Conservation (phyloP, 495 filamentous ascomycete genomes). For the Penicillium coprophilum region DNA sequence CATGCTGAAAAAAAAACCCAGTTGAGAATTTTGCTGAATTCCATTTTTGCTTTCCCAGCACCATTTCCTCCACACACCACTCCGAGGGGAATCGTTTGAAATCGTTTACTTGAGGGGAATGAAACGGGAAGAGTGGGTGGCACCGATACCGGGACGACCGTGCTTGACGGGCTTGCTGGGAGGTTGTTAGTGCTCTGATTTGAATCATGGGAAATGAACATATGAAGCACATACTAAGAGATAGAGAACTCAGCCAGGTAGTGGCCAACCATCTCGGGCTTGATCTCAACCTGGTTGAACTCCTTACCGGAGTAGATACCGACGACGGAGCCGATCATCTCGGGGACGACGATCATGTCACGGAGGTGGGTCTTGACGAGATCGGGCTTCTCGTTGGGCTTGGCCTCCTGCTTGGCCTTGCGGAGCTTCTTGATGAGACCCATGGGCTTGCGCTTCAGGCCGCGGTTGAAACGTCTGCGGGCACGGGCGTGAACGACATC, state of each 20-base stretch:
- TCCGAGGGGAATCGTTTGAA: conserved; percentile 44
- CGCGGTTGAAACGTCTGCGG: conserved; percentile 98
- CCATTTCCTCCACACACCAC: conserved; percentile 45
- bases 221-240: conserved; percentile 79
- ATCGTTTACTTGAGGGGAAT: conserved; percentile 94
- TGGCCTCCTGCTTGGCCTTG: conserved; percentile 99
- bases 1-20: conserved; percentile 46
- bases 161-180: conserved; percentile 98
- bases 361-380: conserved; percentile 98
- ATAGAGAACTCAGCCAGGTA: conserved; percentile 99
- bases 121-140: conserved; percentile 99
- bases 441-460: conserved; percentile 99
- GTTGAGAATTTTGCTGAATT: conserved; percentile 31
- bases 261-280: conserved; percentile 99
- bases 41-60: conserved; percentile 44
- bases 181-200: conserved; percentile 34
- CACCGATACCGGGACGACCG: conserved; percentile 99
- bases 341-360: conserved; percentile 98
- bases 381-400: conserved; percentile 99
- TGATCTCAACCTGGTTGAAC: conserved; percentile 99
- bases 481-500: conserved; percentile 99
- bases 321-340: conserved; percentile 98
- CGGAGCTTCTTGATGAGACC: conserved; percentile 99
- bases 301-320: conserved; percentile 99
- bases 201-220: conserved; percentile 15